These are phyloP conservation scores for Ceratocystis lukuohia DNA, from an alignment of 2,329 filamentous ascomycete species.

Conservation along the genomic window DNA sequence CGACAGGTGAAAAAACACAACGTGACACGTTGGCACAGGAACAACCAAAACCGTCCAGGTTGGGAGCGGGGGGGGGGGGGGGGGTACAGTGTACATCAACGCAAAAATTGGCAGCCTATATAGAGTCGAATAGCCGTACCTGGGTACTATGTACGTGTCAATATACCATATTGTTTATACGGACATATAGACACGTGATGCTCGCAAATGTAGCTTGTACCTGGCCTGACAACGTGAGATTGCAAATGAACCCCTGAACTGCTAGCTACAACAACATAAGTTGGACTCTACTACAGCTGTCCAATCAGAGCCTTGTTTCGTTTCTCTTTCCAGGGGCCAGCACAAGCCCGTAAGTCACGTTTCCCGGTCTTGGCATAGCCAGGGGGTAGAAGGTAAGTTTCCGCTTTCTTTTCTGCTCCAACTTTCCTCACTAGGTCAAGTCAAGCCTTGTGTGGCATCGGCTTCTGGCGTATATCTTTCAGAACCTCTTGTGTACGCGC, in stretches of 20 bases:
- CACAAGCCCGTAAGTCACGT: not conserved
- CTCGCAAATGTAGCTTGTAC: not conserved
- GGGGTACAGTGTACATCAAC: not conserved
- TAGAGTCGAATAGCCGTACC: not conserved
- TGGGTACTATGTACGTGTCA: too few species aligned
- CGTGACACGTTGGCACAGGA: too few species aligned
- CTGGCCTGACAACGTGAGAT: not conserved
- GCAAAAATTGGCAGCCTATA: not conserved
- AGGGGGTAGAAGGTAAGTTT: not conserved
- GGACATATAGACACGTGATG: not conserved
- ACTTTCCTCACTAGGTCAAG: not conserved
- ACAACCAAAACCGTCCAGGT: too few species aligned
- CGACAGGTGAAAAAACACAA: too few species aligned
- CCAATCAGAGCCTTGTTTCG: constrained; percentile 8
- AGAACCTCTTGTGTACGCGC: constrained; percentile 44
- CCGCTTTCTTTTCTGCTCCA: not conserved
- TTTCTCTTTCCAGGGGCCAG: not conserved
- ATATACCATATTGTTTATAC: too few species aligned
- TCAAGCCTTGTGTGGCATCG: constrained; percentile 26
- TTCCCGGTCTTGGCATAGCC: not conserved
- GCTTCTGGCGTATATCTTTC: constrained; percentile 42
- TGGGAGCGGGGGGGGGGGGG: not conserved
- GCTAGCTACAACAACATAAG: not conserved
- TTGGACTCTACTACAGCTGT: not conserved
- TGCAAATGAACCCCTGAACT: not conserved